Conservation (phyloP, 495 filamentous ascomycete genomes). For the Penicillium dipodomyicola region DNA sequence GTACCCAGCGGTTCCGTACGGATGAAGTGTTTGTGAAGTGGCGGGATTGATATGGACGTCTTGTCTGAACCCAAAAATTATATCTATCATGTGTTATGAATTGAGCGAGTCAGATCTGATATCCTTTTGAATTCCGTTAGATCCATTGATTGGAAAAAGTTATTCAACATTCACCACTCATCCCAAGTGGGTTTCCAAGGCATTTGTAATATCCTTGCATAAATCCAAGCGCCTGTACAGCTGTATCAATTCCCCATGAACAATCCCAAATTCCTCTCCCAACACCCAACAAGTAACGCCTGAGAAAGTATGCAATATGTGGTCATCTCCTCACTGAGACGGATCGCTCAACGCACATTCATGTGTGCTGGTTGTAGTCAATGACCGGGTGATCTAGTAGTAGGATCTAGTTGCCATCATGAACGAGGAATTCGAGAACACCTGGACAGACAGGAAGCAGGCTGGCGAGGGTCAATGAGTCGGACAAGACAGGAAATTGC, state of each 20-base stretch:
- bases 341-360: background rate
- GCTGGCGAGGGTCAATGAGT: background rate
- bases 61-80: slow-evolving; percentile 1
- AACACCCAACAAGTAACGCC: slow-evolving; percentile 10
- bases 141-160: slow-evolving; percentile 11
- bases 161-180: background rate
- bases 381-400: background rate
- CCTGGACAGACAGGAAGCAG: background rate
- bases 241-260: slow-evolving; percentile 1
- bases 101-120: slow-evolving; percentile 8
- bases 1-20: slow-evolving; percentile 92
- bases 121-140: background rate
- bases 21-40: slow-evolving; percentile 92
- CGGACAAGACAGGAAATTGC: background rate
- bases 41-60: slow-evolving; percentile 55
- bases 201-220: slow-evolving; percentile 1
- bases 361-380: background rate
- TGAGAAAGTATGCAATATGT: slow-evolving; percentile 9
- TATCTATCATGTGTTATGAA: slow-evolving; percentile 28
- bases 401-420: background rate
- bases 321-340: background rate
- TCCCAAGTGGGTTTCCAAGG: background rate
- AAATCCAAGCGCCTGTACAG: slow-evolving; percentile 3
- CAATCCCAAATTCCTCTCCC: background rate
- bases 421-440: background rate